phyloP scores from a whole-genome alignment of 148 eudicot genomes.

The Chenopodium album region DNA sequence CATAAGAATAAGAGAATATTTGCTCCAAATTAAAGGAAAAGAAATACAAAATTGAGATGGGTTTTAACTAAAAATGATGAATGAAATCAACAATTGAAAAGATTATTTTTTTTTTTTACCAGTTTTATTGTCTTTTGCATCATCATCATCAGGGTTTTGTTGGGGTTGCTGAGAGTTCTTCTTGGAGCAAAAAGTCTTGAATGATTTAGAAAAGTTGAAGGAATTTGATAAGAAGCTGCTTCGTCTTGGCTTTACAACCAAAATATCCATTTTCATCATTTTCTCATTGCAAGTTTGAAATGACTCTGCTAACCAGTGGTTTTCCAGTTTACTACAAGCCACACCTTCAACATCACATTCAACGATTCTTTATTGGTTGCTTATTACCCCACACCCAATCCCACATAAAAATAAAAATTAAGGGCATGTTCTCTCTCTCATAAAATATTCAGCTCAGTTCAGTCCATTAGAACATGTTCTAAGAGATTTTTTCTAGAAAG shows the following conservation, averaged over 20 bases:
- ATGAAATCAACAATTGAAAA: not conserved
- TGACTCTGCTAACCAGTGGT: not conserved
- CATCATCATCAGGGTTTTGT: constrained; percentile 32
- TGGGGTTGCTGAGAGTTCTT: constrained; percentile 37
- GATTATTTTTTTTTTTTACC: constrained; percentile 10
- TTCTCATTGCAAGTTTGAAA: not conserved
- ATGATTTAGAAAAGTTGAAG: constrained; percentile 11
- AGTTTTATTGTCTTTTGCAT: constrained; percentile 27
- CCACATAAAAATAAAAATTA: too few relatives aligned
- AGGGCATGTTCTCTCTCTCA: too few relatives aligned
- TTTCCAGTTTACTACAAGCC: not conserved
- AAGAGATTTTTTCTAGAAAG: too few relatives aligned
- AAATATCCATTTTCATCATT: constrained; percentile 14
- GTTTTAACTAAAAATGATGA: not conserved
- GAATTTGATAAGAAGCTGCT: constrained; percentile 3
- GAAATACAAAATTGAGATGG: not conserved
- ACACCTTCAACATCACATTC: not conserved
- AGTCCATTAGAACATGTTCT: too few relatives aligned
- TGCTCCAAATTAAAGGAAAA: not conserved
- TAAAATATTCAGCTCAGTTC: too few relatives aligned
- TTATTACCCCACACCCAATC: too few relatives aligned
- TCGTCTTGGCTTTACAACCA: constrained; percentile 15
- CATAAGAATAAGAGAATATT: not conserved
- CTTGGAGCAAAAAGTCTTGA: constrained; percentile 37
- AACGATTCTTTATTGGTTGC: too few relatives aligned